These are phyloP conservation scores for Sphagnum magellanicum DNA, from an alignment of 228 moss, liverwort and hornwort species.

Conservation along the genomic window DNA sequence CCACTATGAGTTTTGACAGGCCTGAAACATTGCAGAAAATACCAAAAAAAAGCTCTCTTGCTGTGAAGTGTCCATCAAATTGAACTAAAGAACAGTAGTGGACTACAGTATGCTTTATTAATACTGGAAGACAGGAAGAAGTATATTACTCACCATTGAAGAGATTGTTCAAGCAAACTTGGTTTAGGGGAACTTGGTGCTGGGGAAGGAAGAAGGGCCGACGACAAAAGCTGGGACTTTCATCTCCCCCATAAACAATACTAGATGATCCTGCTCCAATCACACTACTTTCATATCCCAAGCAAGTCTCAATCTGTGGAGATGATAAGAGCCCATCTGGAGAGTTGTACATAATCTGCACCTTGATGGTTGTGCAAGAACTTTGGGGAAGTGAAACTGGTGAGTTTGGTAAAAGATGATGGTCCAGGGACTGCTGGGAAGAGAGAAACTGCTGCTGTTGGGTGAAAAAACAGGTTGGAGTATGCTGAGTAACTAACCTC, in stretches of 20 bases:
- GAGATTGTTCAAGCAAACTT: constrained; percentile 16
- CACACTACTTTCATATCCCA: constrained; percentile 17
- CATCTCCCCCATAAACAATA: constrained; percentile 21
- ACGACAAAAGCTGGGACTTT: constrained; percentile 18
- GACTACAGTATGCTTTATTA: no score
- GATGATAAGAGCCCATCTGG: constrained; percentile 43
- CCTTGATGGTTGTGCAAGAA: constrained; percentile 13
- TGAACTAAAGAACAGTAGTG: background rate
- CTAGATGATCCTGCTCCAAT: constrained; percentile 11
- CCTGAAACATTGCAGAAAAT: no score
- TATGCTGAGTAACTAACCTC: constrained; percentile 19
- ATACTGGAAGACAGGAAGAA: background rate
- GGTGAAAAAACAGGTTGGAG: constrained; percentile 17
- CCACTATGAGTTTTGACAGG: no score
- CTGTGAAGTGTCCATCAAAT: background rate
- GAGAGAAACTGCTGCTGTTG: constrained; percentile 25
- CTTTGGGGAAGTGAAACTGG: no score
- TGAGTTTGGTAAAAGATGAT: constrained; percentile 18
- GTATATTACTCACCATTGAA: constrained; percentile 1
- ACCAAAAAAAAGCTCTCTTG: background rate
- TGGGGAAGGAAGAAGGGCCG: constrained; percentile 11
- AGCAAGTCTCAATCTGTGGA: constrained; percentile 46
- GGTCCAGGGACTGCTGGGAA: constrained; percentile 37
- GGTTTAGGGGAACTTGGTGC: constrained; percentile 1
- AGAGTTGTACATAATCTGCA: constrained; percentile 22